phyloP scores from a whole-genome alignment of 345 rosid species.

The Camelina neglecta region DNA sequence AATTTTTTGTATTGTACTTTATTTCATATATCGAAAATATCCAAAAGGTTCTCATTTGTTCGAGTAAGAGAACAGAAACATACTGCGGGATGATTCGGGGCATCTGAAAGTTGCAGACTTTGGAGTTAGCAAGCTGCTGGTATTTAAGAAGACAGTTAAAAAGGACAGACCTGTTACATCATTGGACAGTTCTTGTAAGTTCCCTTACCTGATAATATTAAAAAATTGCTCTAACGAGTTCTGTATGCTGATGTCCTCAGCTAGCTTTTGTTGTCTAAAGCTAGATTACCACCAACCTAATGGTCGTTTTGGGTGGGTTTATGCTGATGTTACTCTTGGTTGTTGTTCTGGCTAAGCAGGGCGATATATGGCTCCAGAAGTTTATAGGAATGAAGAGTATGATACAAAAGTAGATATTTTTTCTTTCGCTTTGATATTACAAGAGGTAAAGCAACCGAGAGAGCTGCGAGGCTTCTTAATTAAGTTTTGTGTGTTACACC shows the following conservation, averaged over 20 bases:
- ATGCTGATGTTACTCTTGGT: slow-evolving; percentile 11
- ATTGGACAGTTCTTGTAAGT: slow-evolving; percentile 71
- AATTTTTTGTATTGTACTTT: slow-evolving; percentile 20
- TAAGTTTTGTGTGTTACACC: neutral
- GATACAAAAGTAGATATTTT: slow-evolving; percentile 83
- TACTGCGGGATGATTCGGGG: slow-evolving; percentile 92
- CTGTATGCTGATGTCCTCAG: neutral
- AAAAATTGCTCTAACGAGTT: neutral
- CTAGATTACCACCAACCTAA: neutral
- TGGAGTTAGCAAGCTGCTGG: slow-evolving; percentile 86
- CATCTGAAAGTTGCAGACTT: slow-evolving; percentile 97
- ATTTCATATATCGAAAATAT: slow-evolving; percentile 41
- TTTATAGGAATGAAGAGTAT: slow-evolving; percentile 76
- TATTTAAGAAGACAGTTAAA: slow-evolving; percentile 61
- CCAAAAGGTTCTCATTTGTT: slow-evolving; percentile 48
- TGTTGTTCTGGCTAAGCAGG: slow-evolving; percentile 44
- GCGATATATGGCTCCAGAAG: slow-evolving; percentile 87
- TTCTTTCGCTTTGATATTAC: slow-evolving; percentile 81
- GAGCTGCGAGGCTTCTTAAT: slow-evolving; percentile 4
- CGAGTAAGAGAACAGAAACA: slow-evolving; percentile 80
- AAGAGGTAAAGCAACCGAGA: slow-evolving; percentile 59
- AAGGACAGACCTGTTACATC: slow-evolving; percentile 58
- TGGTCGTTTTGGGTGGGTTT: slow-evolving; percentile 8
- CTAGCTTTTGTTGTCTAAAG: slow-evolving; percentile 12
- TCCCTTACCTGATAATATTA: slow-evolving; percentile 13